These are phyloP conservation scores for Gloeophyllum trabeum DNA, from an alignment of 768 basidiomycete species.

Conservation along the genomic window DNA sequence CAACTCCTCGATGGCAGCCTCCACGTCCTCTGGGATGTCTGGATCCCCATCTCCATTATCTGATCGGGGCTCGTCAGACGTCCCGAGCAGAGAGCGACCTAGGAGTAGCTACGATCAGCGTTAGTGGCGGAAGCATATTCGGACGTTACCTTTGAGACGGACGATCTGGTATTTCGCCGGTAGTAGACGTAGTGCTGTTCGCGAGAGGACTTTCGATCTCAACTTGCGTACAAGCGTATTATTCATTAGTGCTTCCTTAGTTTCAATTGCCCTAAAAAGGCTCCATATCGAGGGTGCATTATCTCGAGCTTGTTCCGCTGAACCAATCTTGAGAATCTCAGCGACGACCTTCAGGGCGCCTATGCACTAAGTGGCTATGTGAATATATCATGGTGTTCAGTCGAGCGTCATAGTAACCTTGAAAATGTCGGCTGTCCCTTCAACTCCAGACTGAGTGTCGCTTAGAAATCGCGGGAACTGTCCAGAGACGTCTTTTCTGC, in stretches of 20 bases:
- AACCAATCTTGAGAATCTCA: constrained; percentile 55
- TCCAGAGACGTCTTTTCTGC: constrained; percentile 46
- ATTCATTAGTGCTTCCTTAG: constrained; percentile 24
- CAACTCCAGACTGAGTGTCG: no score
- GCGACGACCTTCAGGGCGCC: constrained; percentile 62
- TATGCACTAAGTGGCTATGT: constrained; percentile 35
- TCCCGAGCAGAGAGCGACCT: no score
- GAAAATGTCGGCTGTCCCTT: constrained; percentile 16
- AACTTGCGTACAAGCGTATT: constrained; percentile 67
- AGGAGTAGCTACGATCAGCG: no score
- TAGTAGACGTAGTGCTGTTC: constrained; percentile 51
- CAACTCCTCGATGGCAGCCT: constrained; percentile 59
- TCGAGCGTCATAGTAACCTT: constrained; percentile 26
- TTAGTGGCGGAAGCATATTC: no score
- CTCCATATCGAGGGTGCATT: constrained; percentile 32
- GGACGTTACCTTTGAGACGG: no score
- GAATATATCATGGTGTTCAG: constrained; percentile 2
- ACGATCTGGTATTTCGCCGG: constrained; percentile 34
- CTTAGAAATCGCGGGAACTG: constrained; percentile 42
- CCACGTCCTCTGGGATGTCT: constrained; percentile 74
- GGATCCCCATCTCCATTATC: no score
- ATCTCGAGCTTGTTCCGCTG: constrained; percentile 37
- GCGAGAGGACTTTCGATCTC: constrained; percentile 54
- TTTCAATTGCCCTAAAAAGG: constrained; percentile 31
- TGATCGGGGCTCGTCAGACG: no score